A percentile compares a stretch with the other conserved stretches of the same genome.
Evolutionary conservation across 495 filamentous ascomycete species (phyloP).

Genomic region (Xylaria telfairii): DNA sequence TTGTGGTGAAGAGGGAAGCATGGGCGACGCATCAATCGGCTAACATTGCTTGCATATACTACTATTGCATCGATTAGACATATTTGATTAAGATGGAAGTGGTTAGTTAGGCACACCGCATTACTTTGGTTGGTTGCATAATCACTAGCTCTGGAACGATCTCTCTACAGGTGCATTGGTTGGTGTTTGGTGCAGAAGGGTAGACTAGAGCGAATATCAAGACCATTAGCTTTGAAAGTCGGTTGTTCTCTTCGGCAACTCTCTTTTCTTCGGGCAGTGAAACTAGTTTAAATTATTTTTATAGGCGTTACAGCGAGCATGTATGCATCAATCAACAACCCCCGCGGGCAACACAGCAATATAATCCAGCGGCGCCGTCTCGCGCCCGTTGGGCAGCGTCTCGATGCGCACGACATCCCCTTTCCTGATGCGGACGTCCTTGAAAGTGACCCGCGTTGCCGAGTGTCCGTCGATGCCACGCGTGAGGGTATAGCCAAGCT

Average conservation of each 20-base stretch:
- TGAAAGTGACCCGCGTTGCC: constrained; percentile 66
- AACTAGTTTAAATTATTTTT: too few species aligned
- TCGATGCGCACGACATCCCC: constrained; percentile 67
- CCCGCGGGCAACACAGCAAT: constrained; percentile 65
- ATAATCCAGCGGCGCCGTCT: constrained; percentile 72
- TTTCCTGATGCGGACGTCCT: constrained; percentile 53
- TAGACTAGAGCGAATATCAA: neutral
- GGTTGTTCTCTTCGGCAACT: too few species aligned
- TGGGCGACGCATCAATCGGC: neutral
- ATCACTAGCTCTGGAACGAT: neutral
- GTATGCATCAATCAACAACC: constrained; percentile 58
- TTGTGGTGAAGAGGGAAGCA: neutral
- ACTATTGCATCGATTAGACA: neutral
- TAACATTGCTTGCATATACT: neutral
- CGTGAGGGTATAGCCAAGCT: constrained; percentile 61
- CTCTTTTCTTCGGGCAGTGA: too few species aligned
- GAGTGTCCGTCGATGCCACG: constrained; percentile 67
- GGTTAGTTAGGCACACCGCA: neutral
- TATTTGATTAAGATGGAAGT: neutral
- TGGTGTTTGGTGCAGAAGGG: neutral
- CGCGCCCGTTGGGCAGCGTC: constrained; percentile 62
- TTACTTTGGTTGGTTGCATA: constrained; percentile 8
- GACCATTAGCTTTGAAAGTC: too few species aligned
- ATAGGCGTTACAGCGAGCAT: neutral
- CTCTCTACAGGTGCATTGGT: constrained; percentile 7